phyloP scores from a whole-genome alignment of 164 flowering plant species.

The Paratinospora sagittata region DNA sequence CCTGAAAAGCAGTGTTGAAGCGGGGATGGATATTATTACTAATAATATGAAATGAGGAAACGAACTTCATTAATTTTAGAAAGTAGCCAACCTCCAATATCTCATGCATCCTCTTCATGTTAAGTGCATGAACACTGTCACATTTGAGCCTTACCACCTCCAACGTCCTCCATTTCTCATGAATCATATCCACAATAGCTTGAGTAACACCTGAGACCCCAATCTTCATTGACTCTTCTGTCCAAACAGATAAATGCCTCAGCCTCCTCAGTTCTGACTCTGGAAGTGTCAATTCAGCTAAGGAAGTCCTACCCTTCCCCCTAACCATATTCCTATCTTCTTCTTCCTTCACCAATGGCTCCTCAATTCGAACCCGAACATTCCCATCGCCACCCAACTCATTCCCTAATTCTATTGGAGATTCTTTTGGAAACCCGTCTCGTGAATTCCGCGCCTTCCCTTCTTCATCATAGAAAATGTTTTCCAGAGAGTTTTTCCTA shows the following conservation, averaged over 20 bases:
- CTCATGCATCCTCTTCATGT: slow-evolving; percentile 91
- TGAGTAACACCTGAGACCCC: slow-evolving; percentile 69
- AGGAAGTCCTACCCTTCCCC: slow-evolving; percentile 39
- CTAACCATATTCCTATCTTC: slow-evolving; percentile 28
- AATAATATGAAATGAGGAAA: neutral
- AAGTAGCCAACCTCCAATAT: slow-evolving; percentile 73
- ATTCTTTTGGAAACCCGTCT: slow-evolving; percentile 65
- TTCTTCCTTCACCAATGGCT: slow-evolving; percentile 25
- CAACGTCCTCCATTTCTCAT: slow-evolving; percentile 63
- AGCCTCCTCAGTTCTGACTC: slow-evolving; percentile 71
- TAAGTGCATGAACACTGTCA: slow-evolving; percentile 73
- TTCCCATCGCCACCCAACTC: slow-evolving; percentile 37
- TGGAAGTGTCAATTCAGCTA: slow-evolving; percentile 79
- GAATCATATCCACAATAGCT: slow-evolving; percentile 62
- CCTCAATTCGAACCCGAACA: slow-evolving; percentile 82
- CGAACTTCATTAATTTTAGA: neutral
- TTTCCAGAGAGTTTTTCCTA: slow-evolving; percentile 81
- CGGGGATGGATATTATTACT: too few relatives aligned
- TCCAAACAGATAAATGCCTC: slow-evolving; percentile 52
- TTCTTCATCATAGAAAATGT: slow-evolving; percentile 79
- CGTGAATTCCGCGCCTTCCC: slow-evolving; percentile 67
- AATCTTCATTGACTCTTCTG: slow-evolving; percentile 56
- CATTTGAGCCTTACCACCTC: slow-evolving; percentile 85
- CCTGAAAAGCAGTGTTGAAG: too few relatives aligned
- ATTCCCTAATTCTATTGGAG: slow-evolving; percentile 42